These are phyloP conservation scores for Antrodiella citrinella DNA, from an alignment of 768 basidiomycete genomes.

Conservation along the genomic window DNA sequence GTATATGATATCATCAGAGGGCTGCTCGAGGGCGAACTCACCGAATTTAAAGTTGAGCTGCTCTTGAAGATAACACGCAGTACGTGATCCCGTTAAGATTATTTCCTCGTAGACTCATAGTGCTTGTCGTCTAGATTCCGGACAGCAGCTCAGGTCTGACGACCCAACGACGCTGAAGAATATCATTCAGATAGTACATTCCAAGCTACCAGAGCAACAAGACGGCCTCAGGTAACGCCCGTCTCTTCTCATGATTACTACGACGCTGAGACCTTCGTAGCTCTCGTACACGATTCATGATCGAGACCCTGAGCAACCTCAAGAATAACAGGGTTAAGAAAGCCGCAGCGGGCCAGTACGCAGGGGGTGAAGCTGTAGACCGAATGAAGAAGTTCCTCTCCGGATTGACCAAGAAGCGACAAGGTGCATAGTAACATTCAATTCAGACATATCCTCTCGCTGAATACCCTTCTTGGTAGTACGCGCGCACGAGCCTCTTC, in stretches of 20 bases:
- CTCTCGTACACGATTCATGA: conserved; percentile 90
- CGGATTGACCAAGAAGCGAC: conserved; percentile 66
- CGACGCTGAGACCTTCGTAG: conserved; percentile 30
- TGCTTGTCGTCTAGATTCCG: conserved; percentile 59
- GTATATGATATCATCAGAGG: conserved; percentile 84
- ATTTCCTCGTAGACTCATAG: neutral
- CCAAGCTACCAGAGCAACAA: conserved; percentile 49
- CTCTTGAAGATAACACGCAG: conserved; percentile 79
- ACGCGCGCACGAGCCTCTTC: conserved; percentile 75
- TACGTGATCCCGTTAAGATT: conserved; percentile 37
- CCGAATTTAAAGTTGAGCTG: conserved; percentile 80
- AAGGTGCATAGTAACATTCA: conserved; percentile 46
- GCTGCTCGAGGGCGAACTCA: conserved; percentile 55
- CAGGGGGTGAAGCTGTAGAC: conserved; percentile 69
- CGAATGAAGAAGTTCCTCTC: conserved; percentile 85
- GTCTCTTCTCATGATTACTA: neutral
- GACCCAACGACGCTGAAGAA: conserved; percentile 91
- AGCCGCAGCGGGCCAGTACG: conserved; percentile 51
- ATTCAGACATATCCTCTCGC: neutral
- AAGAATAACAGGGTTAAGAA: conserved; percentile 85
- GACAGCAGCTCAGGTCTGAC: conserved; percentile 82
- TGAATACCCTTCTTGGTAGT: conserved; percentile 47
- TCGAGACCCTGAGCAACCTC: conserved; percentile 86
- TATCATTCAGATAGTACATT: conserved; percentile 77
- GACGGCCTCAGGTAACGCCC: conserved; percentile 41